phyloP scores from a whole-genome alignment of 495 filamentous ascomycete species.

The Aspergillus ellipticus region DNA sequence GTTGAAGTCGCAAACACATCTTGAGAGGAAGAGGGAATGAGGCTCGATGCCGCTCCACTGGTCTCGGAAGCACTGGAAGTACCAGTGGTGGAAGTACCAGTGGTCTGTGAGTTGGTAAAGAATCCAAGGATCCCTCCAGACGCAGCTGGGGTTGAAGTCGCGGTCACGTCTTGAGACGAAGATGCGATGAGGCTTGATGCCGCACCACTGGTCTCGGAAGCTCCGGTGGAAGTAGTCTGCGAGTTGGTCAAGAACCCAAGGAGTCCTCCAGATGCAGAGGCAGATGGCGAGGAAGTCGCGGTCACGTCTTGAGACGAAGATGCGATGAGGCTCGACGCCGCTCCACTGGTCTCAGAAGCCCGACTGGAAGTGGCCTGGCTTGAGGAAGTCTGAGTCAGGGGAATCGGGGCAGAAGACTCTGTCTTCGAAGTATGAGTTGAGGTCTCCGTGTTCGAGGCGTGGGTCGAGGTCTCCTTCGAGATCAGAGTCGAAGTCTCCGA shows the following conservation, averaged over 20 bases:
- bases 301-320: not conserved
- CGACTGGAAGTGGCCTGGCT: not conserved
- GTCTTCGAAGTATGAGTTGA: not conserved
- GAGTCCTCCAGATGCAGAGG: not conserved
- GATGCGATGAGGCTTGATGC: not conserved
- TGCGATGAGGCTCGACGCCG: not conserved
- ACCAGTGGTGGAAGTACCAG: not conserved
- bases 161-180: not conserved
- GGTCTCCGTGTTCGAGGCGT: too few species aligned
- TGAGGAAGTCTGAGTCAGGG: not conserved
- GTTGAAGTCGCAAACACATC: too few species aligned
- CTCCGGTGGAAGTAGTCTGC: not conserved
- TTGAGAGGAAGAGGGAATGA: too few species aligned
- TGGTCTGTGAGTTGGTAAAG: not conserved
- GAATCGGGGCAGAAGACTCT: not conserved
- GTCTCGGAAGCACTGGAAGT: not conserved
- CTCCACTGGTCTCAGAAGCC: not conserved
- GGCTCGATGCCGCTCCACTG: too few species aligned
- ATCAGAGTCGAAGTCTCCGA: too few species aligned
- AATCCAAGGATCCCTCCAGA: not conserved
- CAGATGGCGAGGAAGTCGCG: not conserved
- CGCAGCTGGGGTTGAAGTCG: not conserved
- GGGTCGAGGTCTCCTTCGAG: too few species aligned
- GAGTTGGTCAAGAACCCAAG: not conserved
- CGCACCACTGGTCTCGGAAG: not conserved